A percentile compares a stretch with the other conserved stretches of the same genome.
These are phyloP conservation scores for Aspergillus quadrilineatus DNA, from an alignment of 2,329 filamentous ascomycete species.

Conservation along the genomic window DNA sequence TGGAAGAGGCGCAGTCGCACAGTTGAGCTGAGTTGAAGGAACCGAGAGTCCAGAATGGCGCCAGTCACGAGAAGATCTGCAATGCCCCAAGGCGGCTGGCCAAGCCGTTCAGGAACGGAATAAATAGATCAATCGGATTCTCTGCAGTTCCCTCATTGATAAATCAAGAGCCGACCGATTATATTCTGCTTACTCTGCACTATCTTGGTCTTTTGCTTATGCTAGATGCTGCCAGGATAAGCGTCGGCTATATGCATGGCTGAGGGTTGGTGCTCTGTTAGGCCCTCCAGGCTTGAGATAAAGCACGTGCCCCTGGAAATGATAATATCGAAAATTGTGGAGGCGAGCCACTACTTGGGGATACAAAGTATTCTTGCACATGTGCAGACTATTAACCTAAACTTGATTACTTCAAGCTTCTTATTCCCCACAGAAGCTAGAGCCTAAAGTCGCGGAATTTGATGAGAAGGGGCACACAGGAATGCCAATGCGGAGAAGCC, in stretches of 20 bases:
- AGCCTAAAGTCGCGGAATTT: not conserved
- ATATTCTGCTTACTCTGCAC: not conserved
- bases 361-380: not conserved
- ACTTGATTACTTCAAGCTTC: not conserved
- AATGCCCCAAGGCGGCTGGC: slow-evolving; percentile 6
- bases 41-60: slow-evolving; percentile 3
- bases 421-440: not conserved
- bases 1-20: not conserved
- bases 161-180: not conserved
- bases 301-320: not conserved
- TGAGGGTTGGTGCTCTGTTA: not conserved
- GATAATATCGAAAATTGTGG: not conserved
- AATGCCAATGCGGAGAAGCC: slow-evolving; percentile 4
- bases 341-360: not conserved
- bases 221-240: not conserved
- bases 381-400: not conserved
- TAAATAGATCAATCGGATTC: slow-evolving; percentile 6
- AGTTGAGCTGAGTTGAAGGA: not conserved
- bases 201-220: not conserved
- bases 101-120: not conserved
- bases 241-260: not conserved
- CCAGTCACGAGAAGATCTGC: slow-evolving; percentile 13
- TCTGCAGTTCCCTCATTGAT: not conserved
- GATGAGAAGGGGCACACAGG: not conserved
- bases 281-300: not conserved